A percentile compares a stretch with the other conserved stretches of the same genome.
Evolutionary conservation across 306 rosid genomes (phyloP).

Genomic region (Macrotyloma uniflorum): DNA sequence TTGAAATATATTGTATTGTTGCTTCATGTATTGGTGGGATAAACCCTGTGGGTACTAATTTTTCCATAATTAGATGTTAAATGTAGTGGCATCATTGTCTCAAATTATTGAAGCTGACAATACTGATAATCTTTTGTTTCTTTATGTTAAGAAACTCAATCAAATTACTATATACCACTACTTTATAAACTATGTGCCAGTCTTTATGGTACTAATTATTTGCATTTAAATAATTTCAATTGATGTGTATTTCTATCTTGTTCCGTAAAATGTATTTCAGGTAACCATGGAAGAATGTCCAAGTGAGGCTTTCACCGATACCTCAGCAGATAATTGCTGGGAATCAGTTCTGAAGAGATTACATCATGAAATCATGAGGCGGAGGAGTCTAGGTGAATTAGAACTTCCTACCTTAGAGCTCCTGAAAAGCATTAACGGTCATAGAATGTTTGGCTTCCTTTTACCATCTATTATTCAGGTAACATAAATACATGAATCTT

Average conservation of each 20-base stretch:
- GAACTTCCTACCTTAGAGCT: slow-evolving; percentile 49
- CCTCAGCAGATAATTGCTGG: slow-evolving; percentile 78
- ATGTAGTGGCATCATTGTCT: neutral
- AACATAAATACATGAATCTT: slow-evolving; percentile 28
- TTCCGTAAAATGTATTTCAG: slow-evolving; percentile 48
- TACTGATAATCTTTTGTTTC: neutral
- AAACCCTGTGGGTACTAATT: neutral
- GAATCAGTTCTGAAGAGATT: slow-evolving; percentile 66
- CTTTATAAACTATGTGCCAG: neutral
- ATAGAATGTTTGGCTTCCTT: slow-evolving; percentile 82
- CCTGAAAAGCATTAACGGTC: slow-evolving; percentile 62
- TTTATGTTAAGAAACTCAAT: slow-evolving; percentile 13
- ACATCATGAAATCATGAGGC: slow-evolving; percentile 51
- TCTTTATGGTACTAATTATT: neutral
- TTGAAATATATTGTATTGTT: slow-evolving; percentile 6
- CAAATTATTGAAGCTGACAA: neutral
- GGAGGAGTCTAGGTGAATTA: slow-evolving; percentile 47
- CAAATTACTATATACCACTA: neutral
- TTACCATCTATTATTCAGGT: slow-evolving; percentile 68
- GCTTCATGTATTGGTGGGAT: neutral
- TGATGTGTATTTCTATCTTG: slow-evolving; percentile 11
- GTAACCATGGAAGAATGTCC: slow-evolving; percentile 78
- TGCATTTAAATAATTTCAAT: slow-evolving; percentile 9
- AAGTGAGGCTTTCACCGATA: slow-evolving; percentile 52
- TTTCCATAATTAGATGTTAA: neutral